Conservation (phyloP, 305 asterid genomes). For the Fraxinus sp. region DNA sequence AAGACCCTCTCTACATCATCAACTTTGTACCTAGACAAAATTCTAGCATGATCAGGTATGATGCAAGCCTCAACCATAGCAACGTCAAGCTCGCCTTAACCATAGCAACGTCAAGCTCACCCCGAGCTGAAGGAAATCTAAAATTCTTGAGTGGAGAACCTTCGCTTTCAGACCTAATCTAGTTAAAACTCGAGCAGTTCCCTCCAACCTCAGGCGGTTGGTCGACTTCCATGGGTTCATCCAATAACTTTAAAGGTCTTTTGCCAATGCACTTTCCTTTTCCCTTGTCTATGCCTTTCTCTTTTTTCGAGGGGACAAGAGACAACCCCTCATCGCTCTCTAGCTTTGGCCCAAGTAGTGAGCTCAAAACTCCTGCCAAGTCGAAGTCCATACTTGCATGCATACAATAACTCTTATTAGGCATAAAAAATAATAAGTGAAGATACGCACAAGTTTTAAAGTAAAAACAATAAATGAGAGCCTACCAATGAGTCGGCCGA, state of each 20-base stretch:
- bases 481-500: background rate
- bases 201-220: background rate
- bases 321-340: background rate
- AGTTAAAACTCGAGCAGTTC: background rate
- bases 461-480: background rate
- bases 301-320: background rate
- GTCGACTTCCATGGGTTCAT: background rate
- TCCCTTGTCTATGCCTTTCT: background rate
- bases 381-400: background rate
- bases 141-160: background rate
- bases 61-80: background rate
- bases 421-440: too few species aligned
- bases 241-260: background rate
- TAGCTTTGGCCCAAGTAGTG: background rate
- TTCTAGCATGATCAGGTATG: background rate
- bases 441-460: background rate
- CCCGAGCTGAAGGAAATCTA: background rate
- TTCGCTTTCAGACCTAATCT: background rate
- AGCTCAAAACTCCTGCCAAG: background rate
- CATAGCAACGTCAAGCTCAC: background rate
- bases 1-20: background rate
- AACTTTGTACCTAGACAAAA: background rate
- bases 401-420: background rate
- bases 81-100: background rate
- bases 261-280: background rate